Evolutionary conservation across 352 stramenopile genomes (phyloP), one percentile per base, ranked within the genome.

Genomic region (Blastocystis sp.): DNA sequence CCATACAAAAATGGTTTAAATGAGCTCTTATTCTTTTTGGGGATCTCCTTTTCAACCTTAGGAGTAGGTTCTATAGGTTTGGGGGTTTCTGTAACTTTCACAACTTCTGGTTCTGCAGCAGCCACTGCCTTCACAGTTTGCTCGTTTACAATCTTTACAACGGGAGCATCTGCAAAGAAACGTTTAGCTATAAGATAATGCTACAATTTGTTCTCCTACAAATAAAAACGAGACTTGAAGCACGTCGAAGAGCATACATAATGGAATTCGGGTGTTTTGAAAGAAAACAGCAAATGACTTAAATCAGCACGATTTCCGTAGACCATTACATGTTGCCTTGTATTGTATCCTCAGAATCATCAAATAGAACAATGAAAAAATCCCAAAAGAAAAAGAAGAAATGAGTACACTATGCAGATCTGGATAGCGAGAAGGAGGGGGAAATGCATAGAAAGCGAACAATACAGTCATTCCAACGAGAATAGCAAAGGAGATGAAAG

Each of bases 1-100:
- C 73, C 73, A 53, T 69, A 84, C 1, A 84, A 57, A 57, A 84
- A 84, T 30, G 73, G 73, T 48, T n/a, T 84, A 15, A 84, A 58
- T 42, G 56, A 53, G 33, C 42, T 44, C 15, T 56, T 27, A n/a
- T 84, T 84, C 53, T 84, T 84, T 56, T 84, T 66, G 11, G 69
- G 42, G 11, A 44, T 22, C 24, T 64, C 69, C 4, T 81, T 62
- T 19, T 75, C 62, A 19, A 51, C 40, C 40, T 81, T 81, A 3
- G 73, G 53, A 35, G 51, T 19, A n/a, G 24, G 11, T 30, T 84
- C 48, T 42, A 19, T 24, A 44, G 37, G 15, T 57, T 68, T 68
- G 15, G 48, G 22, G 7, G 22, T 56, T n/a, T 42, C 27, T 40
- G 37, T 60, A 30, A 68, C 27, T 68, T 66, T 51, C 44, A 68